These are phyloP conservation scores for sweet orange (Citrus sinensis) DNA, from an alignment of 345 rosid genomes.

Conservation along the genomic window DNA sequence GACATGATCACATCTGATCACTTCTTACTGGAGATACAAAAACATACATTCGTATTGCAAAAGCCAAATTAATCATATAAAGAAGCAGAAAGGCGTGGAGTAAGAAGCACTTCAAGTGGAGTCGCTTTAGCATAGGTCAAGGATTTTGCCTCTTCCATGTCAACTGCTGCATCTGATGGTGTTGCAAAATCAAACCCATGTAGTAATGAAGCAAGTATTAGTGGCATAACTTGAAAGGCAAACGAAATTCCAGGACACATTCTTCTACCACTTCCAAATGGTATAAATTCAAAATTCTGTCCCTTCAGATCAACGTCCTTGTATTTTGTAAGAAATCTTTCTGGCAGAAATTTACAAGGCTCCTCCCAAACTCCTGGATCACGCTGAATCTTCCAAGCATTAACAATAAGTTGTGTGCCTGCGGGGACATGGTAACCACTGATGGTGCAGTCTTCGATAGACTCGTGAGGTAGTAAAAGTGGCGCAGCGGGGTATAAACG, in stretches of 20 bases:
- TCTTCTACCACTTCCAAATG: too few relatives aligned
- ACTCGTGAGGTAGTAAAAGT: too few relatives aligned
- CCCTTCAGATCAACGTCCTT: slow-evolving; percentile 32
- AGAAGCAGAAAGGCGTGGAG: not conserved
- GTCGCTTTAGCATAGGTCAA: not conserved
- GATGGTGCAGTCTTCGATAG: not conserved
- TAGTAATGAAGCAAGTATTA: slow-evolving; percentile 25
- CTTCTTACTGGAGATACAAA: too few relatives aligned
- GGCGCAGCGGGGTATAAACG: too few relatives aligned
- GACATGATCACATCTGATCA: too few relatives aligned
- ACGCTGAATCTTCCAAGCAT: slow-evolving; percentile 29
- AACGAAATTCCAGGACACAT: too few relatives aligned
- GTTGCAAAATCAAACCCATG: not conserved
- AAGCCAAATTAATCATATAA: too few relatives aligned
- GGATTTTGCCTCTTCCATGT: slow-evolving; percentile 19
- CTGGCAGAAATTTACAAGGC: slow-evolving; percentile 31
- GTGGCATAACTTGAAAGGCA: slow-evolving; percentile 11
- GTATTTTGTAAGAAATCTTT: slow-evolving; percentile 34
- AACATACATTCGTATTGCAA: too few relatives aligned
- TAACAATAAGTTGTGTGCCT: slow-evolving; percentile 31
- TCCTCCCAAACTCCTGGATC: slow-evolving; percentile 32
- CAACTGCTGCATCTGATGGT: slow-evolving; percentile 13
- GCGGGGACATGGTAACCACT: slow-evolving; percentile 33
- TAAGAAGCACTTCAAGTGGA: not conserved
- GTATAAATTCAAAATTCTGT: not conserved